These are phyloP conservation scores for Domatiomyces catenatus DNA, from an alignment of 2,329 filamentous ascomycete genomes.

Conservation along the genomic window DNA sequence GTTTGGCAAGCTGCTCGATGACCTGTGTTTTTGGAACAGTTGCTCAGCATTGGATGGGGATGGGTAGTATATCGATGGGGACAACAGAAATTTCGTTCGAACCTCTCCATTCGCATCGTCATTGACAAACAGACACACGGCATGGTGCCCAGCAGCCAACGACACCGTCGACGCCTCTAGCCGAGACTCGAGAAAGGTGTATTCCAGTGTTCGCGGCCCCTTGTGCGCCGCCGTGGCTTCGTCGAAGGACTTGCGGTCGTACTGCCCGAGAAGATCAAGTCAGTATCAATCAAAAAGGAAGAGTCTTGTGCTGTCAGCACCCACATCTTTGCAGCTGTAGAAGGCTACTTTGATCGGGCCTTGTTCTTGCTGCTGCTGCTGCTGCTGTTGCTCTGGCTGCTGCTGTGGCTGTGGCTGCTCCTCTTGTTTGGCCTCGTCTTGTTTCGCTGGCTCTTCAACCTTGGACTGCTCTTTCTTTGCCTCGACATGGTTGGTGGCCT, in stretches of 20 bases:
- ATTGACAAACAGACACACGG: conserved; percentile 56
- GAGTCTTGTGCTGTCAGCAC: not conserved
- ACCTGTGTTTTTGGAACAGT: conserved; percentile 21
- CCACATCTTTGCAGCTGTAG: conserved; percentile 1
- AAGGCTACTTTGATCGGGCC: conserved; percentile 1
- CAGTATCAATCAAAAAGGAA: not conserved
- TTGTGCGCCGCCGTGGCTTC: not conserved
- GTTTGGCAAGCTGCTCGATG: conserved; percentile 33
- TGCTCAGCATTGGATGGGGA: no score
- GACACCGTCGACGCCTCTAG: conserved; percentile 41
- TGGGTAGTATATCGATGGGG: no score
- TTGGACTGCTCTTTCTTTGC: no score
- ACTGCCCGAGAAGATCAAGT: not conserved
- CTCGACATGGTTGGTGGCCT: no score
- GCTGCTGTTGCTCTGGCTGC: no score
- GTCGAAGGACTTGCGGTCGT: not conserved
- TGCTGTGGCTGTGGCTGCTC: not conserved
- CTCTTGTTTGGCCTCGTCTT: not conserved
- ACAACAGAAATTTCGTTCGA: no score
- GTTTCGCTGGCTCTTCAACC: no score
- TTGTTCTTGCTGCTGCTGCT: not conserved
- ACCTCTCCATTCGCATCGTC: conserved; percentile 36
- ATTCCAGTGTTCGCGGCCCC: not conserved
- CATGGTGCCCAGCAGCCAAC: conserved; percentile 38
- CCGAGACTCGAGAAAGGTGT: conserved; percentile 41